A percentile compares a stretch with the other conserved stretches of the same genome.
These are phyloP conservation scores for Tuber melanosporum DNA, from an alignment of 495 filamentous ascomycete species.

Conservation along the genomic window DNA sequence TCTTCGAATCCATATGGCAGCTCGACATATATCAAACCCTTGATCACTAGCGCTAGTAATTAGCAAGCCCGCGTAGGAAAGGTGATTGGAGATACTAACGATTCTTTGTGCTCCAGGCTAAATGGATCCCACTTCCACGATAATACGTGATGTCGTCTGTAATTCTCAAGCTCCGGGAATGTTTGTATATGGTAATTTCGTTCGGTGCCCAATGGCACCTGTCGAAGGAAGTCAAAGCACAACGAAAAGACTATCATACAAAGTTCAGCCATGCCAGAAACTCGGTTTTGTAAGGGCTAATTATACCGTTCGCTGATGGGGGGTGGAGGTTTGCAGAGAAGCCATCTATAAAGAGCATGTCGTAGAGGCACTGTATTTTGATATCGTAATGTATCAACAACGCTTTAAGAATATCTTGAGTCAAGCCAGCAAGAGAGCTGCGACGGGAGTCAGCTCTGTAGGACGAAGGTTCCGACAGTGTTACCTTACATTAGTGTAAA, in stretches of 20 bases:
- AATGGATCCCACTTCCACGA: constrained; percentile 30
- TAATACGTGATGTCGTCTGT: constrained; percentile 24
- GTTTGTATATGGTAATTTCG: constrained; percentile 24
- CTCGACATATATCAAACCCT: constrained; percentile 28
- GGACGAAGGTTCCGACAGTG: neutral
- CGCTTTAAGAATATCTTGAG: constrained; percentile 20
- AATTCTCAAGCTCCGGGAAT: constrained; percentile 24
- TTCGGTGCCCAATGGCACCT: constrained; percentile 19
- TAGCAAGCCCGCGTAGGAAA: neutral
- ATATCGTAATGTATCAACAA: constrained; percentile 30
- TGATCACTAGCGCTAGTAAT: constrained; percentile 19
- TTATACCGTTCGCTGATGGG: constrained; percentile 27
- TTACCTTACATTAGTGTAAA: constrained; percentile 23
- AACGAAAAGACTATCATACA: constrained; percentile 24
- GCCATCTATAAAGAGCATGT: constrained; percentile 30
- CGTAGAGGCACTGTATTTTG: constrained; percentile 27
- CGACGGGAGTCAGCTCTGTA: neutral
- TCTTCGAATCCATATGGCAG: constrained; percentile 27
- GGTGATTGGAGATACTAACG: constrained; percentile 11
- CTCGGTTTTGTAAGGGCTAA: neutral
- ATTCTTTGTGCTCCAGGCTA: constrained; percentile 7
- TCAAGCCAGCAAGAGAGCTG: constrained; percentile 24
- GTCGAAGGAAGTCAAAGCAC: constrained; percentile 30
- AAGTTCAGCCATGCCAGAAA: constrained; percentile 10
- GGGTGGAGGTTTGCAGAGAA: constrained; percentile 20